These are phyloP conservation scores for Xylaria sp. DNA, from an alignment of 2,329 filamentous ascomycete species.

Conservation along the genomic window DNA sequence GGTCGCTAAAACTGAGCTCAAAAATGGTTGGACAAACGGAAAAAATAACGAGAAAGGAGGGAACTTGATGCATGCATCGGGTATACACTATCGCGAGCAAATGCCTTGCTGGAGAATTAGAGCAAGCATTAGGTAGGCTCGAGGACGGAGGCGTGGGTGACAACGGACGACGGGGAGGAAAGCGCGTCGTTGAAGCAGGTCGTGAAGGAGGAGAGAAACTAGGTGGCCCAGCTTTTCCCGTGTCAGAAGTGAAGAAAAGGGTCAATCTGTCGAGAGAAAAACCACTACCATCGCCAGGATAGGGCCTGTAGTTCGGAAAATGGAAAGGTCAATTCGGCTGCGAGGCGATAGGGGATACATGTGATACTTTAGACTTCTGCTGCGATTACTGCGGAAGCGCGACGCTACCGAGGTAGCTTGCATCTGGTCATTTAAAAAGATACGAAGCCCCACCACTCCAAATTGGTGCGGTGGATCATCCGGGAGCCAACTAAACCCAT, in stretches of 20 bases:
- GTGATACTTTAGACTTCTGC: background rate
- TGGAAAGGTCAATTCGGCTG: slow-evolving; percentile 22
- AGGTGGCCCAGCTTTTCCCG: slow-evolving; percentile 30
- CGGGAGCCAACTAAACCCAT: slow-evolving; percentile 31
- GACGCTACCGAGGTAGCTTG: slow-evolving; percentile 19
- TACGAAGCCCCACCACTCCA: slow-evolving; percentile 30
- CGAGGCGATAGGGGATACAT: slow-evolving; percentile 37
- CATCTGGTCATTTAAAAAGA: slow-evolving; percentile 27
- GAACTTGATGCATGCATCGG: slow-evolving; percentile 45
- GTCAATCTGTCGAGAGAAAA: slow-evolving; percentile 40
- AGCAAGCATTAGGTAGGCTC: slow-evolving; percentile 27
- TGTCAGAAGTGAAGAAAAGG: slow-evolving; percentile 41
- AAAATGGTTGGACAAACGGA: slow-evolving; percentile 34
- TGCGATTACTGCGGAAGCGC: background rate
- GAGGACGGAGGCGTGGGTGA: slow-evolving; percentile 17
- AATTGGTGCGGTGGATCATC: slow-evolving; percentile 34
- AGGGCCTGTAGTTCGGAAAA: slow-evolving; percentile 25
- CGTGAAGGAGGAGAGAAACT: slow-evolving; percentile 35
- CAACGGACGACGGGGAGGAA: slow-evolving; percentile 39
- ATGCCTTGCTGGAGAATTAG: slow-evolving; percentile 25
- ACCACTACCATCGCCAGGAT: slow-evolving; percentile 31
- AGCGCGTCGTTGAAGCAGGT: slow-evolving; percentile 40
- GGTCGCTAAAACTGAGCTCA: slow-evolving; percentile 33
- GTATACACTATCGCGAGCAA: slow-evolving; percentile 31
- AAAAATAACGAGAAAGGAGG: slow-evolving; percentile 41